Base-by-base conservation (phyloP, 495 filamentous ascomycete species). In the Talaromyces nanjingensis region DNA sequence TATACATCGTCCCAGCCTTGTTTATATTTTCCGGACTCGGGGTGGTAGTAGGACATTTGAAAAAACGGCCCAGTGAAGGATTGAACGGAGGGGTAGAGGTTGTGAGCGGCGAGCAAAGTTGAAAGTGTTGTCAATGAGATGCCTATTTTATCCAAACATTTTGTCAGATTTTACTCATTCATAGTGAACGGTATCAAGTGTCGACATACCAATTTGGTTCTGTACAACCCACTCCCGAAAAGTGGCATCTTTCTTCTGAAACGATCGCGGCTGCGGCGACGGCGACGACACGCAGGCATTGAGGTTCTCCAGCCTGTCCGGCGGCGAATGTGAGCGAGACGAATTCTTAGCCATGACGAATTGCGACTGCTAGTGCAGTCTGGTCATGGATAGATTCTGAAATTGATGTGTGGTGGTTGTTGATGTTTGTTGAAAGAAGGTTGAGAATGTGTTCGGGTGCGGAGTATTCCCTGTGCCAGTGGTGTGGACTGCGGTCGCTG, bases 21-120 rank as follows among this genome's bases (percentile, higher is more conserved):
- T 4, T 83, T 81, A 73, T 96, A 97, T 34, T 82, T 73, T 18
- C 83, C 87, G 2, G 86, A 80, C 7, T 76, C 66, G 6, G 84
- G 76, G 67, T 93, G 87, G 74, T 89, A 87, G 76, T 97, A 94
- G 20, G 90, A 92, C 59, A 97, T 80, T 63, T 85, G 82, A 76
- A 93, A 93, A 77, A 96, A 96, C 62, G 91, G 93, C 64, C 84
- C 80, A 45, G 92, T 94, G 68, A 88, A 84, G n/a, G 83, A 77
- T 62, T 90, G 84, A 24, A 91, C 86, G 59, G 86, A 86, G 42
- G 93, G 93, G 75, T 93, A 89, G 65, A 83, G 86, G 64, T 90
- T 77, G 78, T 96, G 91, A 64, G 88, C 84, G 65, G 93, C 82
- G 73, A 84, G 81, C 65, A 96, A 82, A 62, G 92, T 85, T 63